A percentile compares a stretch with the other conserved stretches of the same genome.
Evolutionary conservation across 768 basidiomycete species (phyloP).

Genomic region (Boletus vinaceobasis): DNA sequence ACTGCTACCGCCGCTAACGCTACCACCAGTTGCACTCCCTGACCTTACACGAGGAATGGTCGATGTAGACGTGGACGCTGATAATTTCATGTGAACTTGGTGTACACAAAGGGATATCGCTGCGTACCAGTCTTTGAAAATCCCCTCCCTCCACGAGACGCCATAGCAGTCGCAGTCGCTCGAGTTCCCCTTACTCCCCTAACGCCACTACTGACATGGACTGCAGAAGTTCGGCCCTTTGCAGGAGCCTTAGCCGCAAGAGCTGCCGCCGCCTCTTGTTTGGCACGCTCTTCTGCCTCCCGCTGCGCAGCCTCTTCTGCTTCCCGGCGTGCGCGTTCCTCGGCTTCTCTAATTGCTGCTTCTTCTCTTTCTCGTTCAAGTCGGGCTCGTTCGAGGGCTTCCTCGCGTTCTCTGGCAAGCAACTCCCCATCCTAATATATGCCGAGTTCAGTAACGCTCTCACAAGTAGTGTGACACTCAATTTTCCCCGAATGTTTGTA

Average conservation of each 20-base stretch:
- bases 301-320: conserved; percentile 35
- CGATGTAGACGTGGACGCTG: conserved; percentile 17
- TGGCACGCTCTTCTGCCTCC: conserved; percentile 48
- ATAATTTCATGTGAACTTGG: conserved; percentile 1
- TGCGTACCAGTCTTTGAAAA: conserved; percentile 37
- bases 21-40: conserved; percentile 28
- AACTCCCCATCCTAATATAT: conserved; percentile 54
- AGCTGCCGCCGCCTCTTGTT: conserved; percentile 46
- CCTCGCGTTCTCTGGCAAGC: conserved; percentile 43
- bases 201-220: conserved; percentile 50
- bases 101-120: neutral
- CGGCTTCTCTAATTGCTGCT: conserved; percentile 40
- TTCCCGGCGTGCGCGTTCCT: conserved; percentile 31
- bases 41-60: conserved; percentile 23
- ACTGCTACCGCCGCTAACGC: conserved; percentile 10
- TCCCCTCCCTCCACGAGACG: conserved; percentile 44
- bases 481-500: neutral
- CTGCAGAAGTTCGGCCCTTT: conserved; percentile 43
- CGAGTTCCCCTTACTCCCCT: conserved; percentile 72
- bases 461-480: neutral
- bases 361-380: conserved; percentile 37
- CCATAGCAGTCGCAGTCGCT: conserved; percentile 48
- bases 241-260: conserved; percentile 21
- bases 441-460: neutral
- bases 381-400: conserved; percentile 25